Percentiles rank a stretch among this genome's conserved stretches.
Evolutionary conservation across 1,139 yeast genomes (phyloP).

Genomic region (Lodderomyces parapsilosis): DNA sequence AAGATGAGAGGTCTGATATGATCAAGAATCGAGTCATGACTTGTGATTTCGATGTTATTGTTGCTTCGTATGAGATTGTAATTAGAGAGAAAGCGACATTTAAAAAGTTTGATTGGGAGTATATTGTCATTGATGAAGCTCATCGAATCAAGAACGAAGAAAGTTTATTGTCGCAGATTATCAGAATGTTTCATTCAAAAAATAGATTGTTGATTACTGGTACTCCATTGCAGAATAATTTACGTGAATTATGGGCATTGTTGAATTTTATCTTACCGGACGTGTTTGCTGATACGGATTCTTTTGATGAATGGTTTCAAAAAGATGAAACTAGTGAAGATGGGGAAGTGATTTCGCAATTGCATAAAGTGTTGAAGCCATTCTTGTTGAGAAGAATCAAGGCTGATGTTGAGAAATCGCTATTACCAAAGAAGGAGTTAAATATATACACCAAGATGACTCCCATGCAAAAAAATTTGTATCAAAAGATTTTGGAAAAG

Average conservation of each 20-base stretch:
- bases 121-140: constrained; percentile 77
- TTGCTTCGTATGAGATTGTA: constrained; percentile 76
- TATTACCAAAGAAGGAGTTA: constrained; percentile 71
- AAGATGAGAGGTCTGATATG: constrained; percentile 57
- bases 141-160: constrained; percentile 81
- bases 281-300: constrained; percentile 70
- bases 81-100: constrained; percentile 68
- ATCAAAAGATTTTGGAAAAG: constrained; percentile 70
- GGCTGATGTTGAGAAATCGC: constrained; percentile 75
- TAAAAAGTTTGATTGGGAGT: constrained; percentile 69
- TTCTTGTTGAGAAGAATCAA: constrained; percentile 73
- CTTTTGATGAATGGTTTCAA: constrained; percentile 74
- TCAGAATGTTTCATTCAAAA: constrained; percentile 67
- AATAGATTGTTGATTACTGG: constrained; percentile 75
- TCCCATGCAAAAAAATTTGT: constrained; percentile 76
- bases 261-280: constrained; percentile 75
- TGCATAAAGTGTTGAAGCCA: constrained; percentile 84
- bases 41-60: constrained; percentile 70
- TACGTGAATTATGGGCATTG: constrained; percentile 80
- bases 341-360: constrained; percentile 70
- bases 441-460: constrained; percentile 74
- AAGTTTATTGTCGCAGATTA: constrained; percentile 70
- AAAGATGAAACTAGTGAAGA: constrained; percentile 25
- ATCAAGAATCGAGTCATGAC: constrained; percentile 50
- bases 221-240: constrained; percentile 76